These are phyloP conservation scores for Rhodotorula sp. DNA, from an alignment of 1,284 basidiomycete species.

Conservation along the genomic window DNA sequence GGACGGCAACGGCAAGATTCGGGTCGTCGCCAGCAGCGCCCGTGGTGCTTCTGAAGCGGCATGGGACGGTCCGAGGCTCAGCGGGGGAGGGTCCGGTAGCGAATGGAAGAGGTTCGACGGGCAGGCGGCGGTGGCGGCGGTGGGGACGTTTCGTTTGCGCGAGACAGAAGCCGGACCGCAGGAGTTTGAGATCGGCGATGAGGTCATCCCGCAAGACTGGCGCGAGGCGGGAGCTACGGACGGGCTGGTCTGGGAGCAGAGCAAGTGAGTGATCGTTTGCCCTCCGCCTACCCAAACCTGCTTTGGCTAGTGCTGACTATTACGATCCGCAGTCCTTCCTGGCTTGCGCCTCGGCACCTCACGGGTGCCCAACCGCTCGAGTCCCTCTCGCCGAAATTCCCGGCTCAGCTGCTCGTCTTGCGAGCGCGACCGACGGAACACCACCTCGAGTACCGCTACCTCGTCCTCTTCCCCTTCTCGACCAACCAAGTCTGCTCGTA, in stretches of 20 bases:
- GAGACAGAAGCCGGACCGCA: conserved; percentile 7
- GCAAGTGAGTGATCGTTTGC: conserved; percentile 4
- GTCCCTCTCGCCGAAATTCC: conserved; percentile 15
- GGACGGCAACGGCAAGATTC: conserved; percentile 26
- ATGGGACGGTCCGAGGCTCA: background rate
- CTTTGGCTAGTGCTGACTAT: background rate
- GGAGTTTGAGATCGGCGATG: background rate
- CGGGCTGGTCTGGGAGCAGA: conserved; percentile 33
- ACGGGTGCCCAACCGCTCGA: background rate
- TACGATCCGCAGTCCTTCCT: conserved; percentile 23
- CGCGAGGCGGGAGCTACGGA: background rate
- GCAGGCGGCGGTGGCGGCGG: background rate
- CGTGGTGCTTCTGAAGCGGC: background rate
- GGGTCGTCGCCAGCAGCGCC: background rate
- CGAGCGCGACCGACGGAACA: conserved; percentile 7
- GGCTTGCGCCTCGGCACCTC: conserved; percentile 35
- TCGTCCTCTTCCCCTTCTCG: conserved; percentile 37
- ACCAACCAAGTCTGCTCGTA: conserved; percentile 14
- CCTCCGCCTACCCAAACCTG: no score
- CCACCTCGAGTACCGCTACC: background rate
- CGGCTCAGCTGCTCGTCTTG: conserved; percentile 35
- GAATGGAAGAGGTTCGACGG: background rate
- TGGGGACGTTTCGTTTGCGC: conserved; percentile 1
- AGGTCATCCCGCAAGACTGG: background rate
- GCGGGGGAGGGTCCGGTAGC: background rate